phyloP scores from a whole-genome alignment of 345 rosid genomes.

The Brassica nigra region DNA sequence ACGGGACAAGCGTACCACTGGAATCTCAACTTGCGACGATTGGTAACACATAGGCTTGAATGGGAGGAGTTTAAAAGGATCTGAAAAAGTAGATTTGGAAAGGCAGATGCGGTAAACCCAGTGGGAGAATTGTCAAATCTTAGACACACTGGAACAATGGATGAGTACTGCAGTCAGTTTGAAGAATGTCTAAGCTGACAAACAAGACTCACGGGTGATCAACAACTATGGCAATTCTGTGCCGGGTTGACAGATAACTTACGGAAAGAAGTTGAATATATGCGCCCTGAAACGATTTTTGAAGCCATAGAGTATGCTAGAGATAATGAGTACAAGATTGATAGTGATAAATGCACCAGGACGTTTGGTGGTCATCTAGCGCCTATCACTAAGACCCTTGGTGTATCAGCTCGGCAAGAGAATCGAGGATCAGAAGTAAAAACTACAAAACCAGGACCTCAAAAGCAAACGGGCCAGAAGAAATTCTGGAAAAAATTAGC shows the following conservation, averaged over 20 bases:
- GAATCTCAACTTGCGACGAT: not conserved
- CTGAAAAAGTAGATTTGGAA: not conserved
- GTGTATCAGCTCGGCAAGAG: no score
- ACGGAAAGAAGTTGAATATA: not conserved
- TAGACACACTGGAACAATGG: fast-evolving
- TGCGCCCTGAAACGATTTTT: not conserved
- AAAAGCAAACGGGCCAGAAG: not conserved
- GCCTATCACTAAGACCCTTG: not conserved
- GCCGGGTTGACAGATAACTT: not conserved
- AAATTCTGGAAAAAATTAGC: not conserved
- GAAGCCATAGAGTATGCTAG: not conserved
- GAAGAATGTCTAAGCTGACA: not conserved
- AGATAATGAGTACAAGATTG: not conserved
- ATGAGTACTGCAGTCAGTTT: not conserved
- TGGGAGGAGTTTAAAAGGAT: not conserved
- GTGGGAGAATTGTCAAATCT: not conserved
- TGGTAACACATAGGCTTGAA: not conserved
- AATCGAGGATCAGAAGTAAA: not conserved
- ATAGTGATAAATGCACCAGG: not conserved
- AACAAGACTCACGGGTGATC: not conserved
- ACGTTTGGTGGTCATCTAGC: not conserved
- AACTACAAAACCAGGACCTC: not conserved
- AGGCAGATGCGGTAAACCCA: not conserved
- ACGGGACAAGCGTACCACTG: not conserved
- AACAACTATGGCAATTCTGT: not conserved